Evolutionary conservation across 129 eudicot genomes (phyloP), one percentile per base, ranked within the genome.

Genomic region (Chrysanthemum makinoi): DNA sequence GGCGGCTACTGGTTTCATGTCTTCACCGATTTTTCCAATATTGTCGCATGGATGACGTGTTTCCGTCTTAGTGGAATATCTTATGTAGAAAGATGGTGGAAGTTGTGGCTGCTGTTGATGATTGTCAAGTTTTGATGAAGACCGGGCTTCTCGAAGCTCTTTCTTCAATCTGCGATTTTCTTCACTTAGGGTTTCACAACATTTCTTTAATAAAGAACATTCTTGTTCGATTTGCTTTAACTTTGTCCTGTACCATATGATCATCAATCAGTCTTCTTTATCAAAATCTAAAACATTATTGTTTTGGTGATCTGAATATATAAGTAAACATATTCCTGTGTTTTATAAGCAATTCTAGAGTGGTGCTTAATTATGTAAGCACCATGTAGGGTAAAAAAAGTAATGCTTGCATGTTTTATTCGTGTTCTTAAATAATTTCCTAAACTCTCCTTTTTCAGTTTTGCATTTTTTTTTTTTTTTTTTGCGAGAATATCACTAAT

Each of bases 201-300:
- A 68, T 76, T 75, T 80, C 85, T 87, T 87, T 83, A 87, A 58
- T 52, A 74, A 69, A 76, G 72, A 83, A 6, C 80, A 87, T 60
- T 87, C 95, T 35, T 85, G 72, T 73, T 85, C 95, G 3, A 85
- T 90, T 65, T 87, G 95, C 84, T 90, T 90, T 78, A 90, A 46
- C 80, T 90, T 90, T 9, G 87, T 90, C 89, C 96, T 90, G 82
- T 60, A 17, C 24, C 0, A 54, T 43, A 60, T 20, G 52, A 75
- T 56, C 63, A 76, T 61, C 56, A 30, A 30, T 4, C 6, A 30
- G 4, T 30, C 35, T 30, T 30, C 35, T 30, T 30, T 30, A 30
- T 30, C 3, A 4, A 28, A 28, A 30, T 30, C 5, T 30, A 30
- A 30, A 30, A 4, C 5, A 30, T 30, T 4, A 30, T 30, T 30